Percentiles rank a stretch among this genome's conserved stretches.
Evolutionary conservation across 345 rosid genomes (phyloP).

Genomic region (Citrus medica): DNA sequence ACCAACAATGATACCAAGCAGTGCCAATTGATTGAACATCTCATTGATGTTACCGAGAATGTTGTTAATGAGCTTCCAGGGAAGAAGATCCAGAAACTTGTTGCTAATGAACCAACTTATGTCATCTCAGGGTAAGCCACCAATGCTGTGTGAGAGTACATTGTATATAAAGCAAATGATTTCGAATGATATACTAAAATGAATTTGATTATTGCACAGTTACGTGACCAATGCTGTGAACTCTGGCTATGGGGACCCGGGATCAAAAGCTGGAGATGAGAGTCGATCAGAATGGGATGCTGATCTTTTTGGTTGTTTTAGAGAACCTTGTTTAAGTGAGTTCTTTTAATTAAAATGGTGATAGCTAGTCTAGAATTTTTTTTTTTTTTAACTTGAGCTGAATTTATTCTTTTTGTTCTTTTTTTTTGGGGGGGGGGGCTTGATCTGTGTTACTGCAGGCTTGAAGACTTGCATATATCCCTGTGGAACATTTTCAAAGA

Average conservation of each 20-base stretch:
- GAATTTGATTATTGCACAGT: background rate
- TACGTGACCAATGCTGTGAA: conserved; percentile 25
- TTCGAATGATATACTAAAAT: background rate
- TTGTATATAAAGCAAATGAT: no score
- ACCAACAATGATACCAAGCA: conserved; percentile 29
- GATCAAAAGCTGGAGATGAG: conserved; percentile 6
- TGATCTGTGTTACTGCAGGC: conserved; percentile 7
- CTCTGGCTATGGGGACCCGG: conserved; percentile 7
- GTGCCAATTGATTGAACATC: conserved; percentile 40
- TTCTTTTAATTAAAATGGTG: background rate
- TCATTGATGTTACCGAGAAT: conserved; percentile 20
- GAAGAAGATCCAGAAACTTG: conserved; percentile 28
- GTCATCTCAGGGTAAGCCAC: conserved; percentile 23
- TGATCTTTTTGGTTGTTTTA: conserved; percentile 29
- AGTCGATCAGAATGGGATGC: conserved; percentile 15
- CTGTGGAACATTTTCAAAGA: conserved; percentile 28
- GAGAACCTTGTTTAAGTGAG: conserved; percentile 32
- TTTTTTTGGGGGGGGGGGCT: no score
- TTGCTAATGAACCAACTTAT: conserved; percentile 29
- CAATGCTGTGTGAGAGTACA: no score
- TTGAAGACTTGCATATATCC: conserved; percentile 31
- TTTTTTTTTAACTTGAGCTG: background rate
- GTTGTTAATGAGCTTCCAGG: conserved; percentile 18
- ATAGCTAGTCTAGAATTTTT: background rate
- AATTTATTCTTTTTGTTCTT: background rate